A percentile compares a stretch with the other conserved stretches of the same genome.
Conservation (phyloP, 1,284 basidiomycete genomes). For the Cryptococcus sp. region DNA sequence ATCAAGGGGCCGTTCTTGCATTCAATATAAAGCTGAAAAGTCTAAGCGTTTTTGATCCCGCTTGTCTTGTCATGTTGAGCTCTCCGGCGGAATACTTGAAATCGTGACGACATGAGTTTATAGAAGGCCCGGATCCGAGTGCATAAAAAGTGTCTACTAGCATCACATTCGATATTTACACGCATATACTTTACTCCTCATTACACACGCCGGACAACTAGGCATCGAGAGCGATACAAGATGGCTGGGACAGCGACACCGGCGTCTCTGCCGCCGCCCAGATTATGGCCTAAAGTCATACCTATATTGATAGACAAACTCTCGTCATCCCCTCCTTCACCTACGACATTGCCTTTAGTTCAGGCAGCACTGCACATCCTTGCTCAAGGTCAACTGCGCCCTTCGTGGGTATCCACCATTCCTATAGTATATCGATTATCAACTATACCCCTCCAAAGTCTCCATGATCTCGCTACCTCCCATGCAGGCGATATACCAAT, state of each 20-base stretch:
- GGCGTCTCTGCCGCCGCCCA: constrained; percentile 15
- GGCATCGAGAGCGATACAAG: background rate
- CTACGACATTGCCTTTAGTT: constrained; percentile 5
- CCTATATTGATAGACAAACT: constrained; percentile 22
- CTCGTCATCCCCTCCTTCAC: background rate
- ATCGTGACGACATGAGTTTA: constrained; percentile 5
- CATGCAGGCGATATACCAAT: constrained; percentile 10
- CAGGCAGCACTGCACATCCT: constrained; percentile 16
- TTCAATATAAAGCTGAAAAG: background rate
- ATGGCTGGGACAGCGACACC: background rate
- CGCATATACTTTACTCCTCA: background rate
- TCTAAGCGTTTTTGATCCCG: background rate
- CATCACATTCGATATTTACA: too few relatives aligned
- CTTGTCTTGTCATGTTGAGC: background rate
- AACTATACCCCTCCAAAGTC: constrained; percentile 15
- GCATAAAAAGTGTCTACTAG: background rate
- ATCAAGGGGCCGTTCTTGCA: background rate
- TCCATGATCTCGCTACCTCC: constrained; percentile 12
- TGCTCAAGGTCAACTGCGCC: constrained; percentile 5
- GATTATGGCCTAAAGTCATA: constrained; percentile 17
- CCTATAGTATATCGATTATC: constrained; percentile 1
- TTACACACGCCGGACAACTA: background rate
- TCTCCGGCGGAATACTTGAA: constrained; percentile 6
- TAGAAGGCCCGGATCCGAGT: background rate
- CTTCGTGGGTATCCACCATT: background rate